Base-by-base conservation (phyloP, 2,329 filamentous ascomycete species). In the Alternaria arborescens region DNA sequence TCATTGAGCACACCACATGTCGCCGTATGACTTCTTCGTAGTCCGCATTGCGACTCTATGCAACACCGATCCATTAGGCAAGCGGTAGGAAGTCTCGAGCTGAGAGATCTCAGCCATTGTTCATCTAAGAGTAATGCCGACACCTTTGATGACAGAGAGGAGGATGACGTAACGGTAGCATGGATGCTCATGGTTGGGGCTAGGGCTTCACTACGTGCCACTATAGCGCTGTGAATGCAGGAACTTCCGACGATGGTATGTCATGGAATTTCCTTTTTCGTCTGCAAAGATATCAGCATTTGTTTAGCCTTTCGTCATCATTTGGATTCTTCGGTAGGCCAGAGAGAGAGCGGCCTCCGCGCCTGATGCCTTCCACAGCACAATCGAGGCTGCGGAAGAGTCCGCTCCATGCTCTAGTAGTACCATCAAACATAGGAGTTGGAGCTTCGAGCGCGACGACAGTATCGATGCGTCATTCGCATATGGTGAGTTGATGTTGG, bases 181-280 rank as follows among this genome's bases (percentile, higher is more conserved):
- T 93, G 93, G 81, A 98, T 98, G 72, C 94, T 87, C 64, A 38
- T 38, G 34, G 34, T 38, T 11, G 94, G 93, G 20, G 94, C 92
- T 84, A 92, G 94, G 79, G 90, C 90, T 60, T 95, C 95, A 72
- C 94, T 94, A 82, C 95, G 88, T 62, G 98, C 89, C 52, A 95
- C 95, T 28, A 99, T 86, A 24, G 94, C 88, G 71, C 95, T 95
- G 75, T 75, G 72, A 8, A 94, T 98, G 81, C 97, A 94, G 85
- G 97, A 97, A 56, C 95, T 94, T 41, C 94, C 94, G 71, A 94
- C 94, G 78, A 98, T 98, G 73, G 93, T 93, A 82, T 97, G 98
- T 84, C 93, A 98, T n/a, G 94, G 93, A 79, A 98, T 94, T 80
- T 98, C 94, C 89, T 97, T 98, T 85, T 94, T 91, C 32, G 4